Evolutionary conservation across 352 stramenopile genomes (phyloP).

Genomic region (Lagenidium sp.): DNA sequence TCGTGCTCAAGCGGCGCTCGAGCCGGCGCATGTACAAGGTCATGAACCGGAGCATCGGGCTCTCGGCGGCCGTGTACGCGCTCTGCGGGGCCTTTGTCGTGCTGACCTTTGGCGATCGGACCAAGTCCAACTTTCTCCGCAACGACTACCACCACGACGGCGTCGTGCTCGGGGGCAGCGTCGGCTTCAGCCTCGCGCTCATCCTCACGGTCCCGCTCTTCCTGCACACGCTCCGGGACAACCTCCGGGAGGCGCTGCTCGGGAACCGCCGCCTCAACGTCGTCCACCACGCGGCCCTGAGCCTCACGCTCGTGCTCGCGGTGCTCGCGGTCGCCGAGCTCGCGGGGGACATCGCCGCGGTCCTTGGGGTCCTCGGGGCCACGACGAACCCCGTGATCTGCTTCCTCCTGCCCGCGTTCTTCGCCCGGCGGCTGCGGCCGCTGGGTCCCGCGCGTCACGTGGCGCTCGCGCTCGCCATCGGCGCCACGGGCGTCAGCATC

Average conservation of each 20-base stretch:
- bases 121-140: constrained; percentile 79
- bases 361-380: constrained; percentile 73
- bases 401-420: constrained; percentile 81
- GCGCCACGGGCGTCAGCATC: constrained; percentile 30
- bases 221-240: constrained; percentile 78
- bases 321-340: constrained; percentile 57
- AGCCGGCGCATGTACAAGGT: constrained; percentile 85
- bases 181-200: constrained; percentile 77
- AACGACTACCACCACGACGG: constrained; percentile 79
- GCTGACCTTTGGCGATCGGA: constrained; percentile 75
- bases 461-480: constrained; percentile 30
- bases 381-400: constrained; percentile 86
- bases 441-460: constrained; percentile 25
- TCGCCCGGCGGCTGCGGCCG: constrained; percentile 44
- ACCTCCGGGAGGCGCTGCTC: constrained; percentile 62
- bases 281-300: constrained; percentile 39
- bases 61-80: constrained; percentile 68
- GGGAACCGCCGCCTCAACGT: constrained; percentile 37
- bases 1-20: constrained; percentile 80
- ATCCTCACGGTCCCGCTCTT: constrained; percentile 82
- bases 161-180: constrained; percentile 51
- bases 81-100: constrained; percentile 77
- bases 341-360: constrained; percentile 70
- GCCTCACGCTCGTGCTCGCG: constrained; percentile 33
- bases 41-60: constrained; percentile 76